Evolutionary conservation across 2,329 filamentous ascomycete genomes (phyloP).

Genomic region (Sordariomycetes sp.): DNA sequence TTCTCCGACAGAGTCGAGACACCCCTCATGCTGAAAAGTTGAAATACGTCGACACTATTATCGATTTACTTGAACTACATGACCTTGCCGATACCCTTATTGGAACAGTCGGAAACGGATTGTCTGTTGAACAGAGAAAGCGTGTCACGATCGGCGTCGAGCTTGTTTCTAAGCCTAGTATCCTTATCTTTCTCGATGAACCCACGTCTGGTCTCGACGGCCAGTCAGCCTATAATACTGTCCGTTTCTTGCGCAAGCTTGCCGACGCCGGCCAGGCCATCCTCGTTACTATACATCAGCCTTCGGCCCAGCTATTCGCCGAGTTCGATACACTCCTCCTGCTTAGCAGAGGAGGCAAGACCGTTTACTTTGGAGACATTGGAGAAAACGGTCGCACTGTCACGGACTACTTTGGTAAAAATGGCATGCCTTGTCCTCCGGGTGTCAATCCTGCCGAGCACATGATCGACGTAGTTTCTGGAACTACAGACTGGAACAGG

Average conservation of each 20-base stretch:
- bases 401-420: constrained; percentile 49
- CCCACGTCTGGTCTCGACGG: constrained; percentile 55
- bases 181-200: constrained; percentile 48
- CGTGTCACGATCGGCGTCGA: constrained; percentile 48
- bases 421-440: constrained; percentile 48
- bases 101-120: constrained; percentile 32
- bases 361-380: constrained; percentile 55
- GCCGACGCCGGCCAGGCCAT: constrained; percentile 55
- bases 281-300: constrained; percentile 58
- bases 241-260: constrained; percentile 53
- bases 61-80: constrained; percentile 44
- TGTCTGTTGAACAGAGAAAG: constrained; percentile 40
- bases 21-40: constrained; percentile 55
- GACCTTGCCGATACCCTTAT: constrained; percentile 34
- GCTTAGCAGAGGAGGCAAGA: constrained; percentile 49
- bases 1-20: constrained; percentile 56
- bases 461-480: constrained; percentile 29
- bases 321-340: constrained; percentile 54
- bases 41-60: constrained; percentile 65
- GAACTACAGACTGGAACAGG: constrained; percentile 48
- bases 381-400: constrained; percentile 40
- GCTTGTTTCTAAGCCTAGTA: constrained; percentile 45
- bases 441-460: constrained; percentile 61
- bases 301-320: constrained; percentile 51
- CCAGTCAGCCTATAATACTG: constrained; percentile 51